phyloP scores from a whole-genome alignment of 2,329 filamentous ascomycete species.

The Neoascochyta sp. region DNA sequence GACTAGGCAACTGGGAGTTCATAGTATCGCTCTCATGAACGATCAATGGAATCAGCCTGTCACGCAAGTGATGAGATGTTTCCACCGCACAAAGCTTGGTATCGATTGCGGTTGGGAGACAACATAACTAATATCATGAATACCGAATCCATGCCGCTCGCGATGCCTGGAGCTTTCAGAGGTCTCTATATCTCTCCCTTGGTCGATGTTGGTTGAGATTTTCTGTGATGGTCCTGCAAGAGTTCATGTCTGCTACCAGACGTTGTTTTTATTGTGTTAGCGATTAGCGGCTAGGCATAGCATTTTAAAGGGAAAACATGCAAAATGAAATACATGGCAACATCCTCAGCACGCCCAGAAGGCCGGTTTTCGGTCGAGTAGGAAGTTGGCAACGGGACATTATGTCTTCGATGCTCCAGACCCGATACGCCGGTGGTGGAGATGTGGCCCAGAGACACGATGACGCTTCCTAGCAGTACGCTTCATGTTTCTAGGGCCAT shows the following conservation, averaged over 20 bases:
- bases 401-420: too few relatives aligned
- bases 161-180: background rate
- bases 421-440: too few relatives aligned
- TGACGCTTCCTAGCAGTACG: too few relatives aligned
- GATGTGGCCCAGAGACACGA: too few relatives aligned
- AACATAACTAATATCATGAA: too few relatives aligned
- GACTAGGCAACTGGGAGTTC: slow-evolving; percentile 31
- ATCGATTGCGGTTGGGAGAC: too few relatives aligned
- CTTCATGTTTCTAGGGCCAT: too few relatives aligned
- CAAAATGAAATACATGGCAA: slow-evolving; percentile 5
- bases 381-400: too few relatives aligned
- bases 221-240: slow-evolving; percentile 5
- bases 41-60: background rate
- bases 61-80: too few relatives aligned
- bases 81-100: too few relatives aligned
- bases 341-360: too few relatives aligned
- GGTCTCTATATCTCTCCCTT: background rate
- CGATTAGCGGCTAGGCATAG: slow-evolving; percentile 14
- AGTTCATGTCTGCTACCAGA: slow-evolving; percentile 12
- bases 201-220: slow-evolving; percentile 9
- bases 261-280: slow-evolving; percentile 10
- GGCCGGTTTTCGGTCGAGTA: too few relatives aligned
- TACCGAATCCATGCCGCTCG: background rate
- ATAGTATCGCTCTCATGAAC: slow-evolving; percentile 25
- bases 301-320: slow-evolving; percentile 4